Evolutionary conservation across 1,284 basidiomycete genomes (phyloP).

Genomic region (Naganishia cerealis): DNA sequence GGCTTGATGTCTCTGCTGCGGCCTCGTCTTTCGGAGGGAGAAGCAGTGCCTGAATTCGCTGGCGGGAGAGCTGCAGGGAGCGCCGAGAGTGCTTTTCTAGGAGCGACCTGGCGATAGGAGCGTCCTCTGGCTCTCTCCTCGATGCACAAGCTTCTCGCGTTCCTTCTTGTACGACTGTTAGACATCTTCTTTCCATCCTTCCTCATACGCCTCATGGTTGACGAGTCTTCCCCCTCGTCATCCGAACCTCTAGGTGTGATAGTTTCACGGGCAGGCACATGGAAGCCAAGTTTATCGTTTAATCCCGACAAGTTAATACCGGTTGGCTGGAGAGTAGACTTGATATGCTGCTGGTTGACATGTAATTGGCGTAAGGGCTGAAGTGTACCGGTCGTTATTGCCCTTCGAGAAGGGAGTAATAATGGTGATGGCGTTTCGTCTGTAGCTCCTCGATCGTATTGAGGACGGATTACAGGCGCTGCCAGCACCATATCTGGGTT

Average conservation of each 20-base stretch:
- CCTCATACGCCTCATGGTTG: background rate
- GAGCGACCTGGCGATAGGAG: background rate
- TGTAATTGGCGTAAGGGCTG: conserved; percentile 1
- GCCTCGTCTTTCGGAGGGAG: conserved; percentile 22
- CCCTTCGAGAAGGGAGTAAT: conserved; percentile 10
- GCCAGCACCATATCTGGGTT: background rate
- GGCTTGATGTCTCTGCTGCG: conserved; percentile 23
- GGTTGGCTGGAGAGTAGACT: background rate
- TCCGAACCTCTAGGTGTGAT: conserved; percentile 24
- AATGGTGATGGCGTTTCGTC: conserved; percentile 20
- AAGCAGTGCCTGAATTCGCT: background rate
- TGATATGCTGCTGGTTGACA: background rate
- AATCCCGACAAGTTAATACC: conserved; percentile 10
- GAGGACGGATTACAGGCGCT: conserved; percentile 7
- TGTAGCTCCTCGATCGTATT: background rate
- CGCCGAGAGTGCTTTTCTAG: conserved; percentile 9
- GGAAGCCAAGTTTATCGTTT: conserved; percentile 24
- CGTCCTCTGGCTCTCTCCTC: conserved; percentile 8
- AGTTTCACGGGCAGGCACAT: conserved; percentile 12
- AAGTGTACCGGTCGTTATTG: background rate
- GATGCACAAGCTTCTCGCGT: conserved; percentile 17
- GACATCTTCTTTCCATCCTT: background rate
- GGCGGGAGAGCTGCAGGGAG: background rate
- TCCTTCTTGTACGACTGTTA: background rate
- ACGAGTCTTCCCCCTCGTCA: conserved; percentile 13